These are phyloP conservation scores for Sisymbrium altissimum DNA, from an alignment of 345 rosid species.

Conservation along the genomic window DNA sequence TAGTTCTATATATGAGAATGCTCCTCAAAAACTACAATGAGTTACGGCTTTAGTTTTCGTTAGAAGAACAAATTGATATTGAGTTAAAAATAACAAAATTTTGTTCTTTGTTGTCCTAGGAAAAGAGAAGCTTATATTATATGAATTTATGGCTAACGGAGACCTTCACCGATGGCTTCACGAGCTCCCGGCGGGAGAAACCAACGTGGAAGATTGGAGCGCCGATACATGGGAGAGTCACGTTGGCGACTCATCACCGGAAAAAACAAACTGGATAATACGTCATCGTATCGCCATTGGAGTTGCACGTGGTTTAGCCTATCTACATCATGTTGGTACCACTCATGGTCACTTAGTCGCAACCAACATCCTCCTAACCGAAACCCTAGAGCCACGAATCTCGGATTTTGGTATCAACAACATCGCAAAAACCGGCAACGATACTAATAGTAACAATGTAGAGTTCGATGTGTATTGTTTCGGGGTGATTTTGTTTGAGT, in stretches of 20 bases:
- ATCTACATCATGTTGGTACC: constrained; percentile 85
- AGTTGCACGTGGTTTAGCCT: constrained; percentile 88
- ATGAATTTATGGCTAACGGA: constrained; percentile 86
- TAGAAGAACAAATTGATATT: not conserved
- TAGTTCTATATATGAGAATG: too few relatives aligned
- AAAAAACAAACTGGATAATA: constrained; percentile 62
- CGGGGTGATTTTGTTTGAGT: constrained; percentile 68
- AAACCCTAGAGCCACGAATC: constrained; percentile 70
- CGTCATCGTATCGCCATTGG: constrained; percentile 88
- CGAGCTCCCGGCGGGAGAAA: constrained; percentile 78
- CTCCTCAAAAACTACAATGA: not conserved
- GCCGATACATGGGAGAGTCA: constrained; percentile 86
- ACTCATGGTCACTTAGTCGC: constrained; percentile 78
- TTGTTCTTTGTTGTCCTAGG: constrained; percentile 34
- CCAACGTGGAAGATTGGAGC: constrained; percentile 95
- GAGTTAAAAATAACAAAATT: not conserved
- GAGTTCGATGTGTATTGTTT: constrained; percentile 67
- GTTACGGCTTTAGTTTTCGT: not conserved
- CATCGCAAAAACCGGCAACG: constrained; percentile 3
- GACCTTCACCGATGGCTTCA: constrained; percentile 89
- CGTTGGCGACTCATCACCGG: constrained; percentile 37
- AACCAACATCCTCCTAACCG: constrained; percentile 72
- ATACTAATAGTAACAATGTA: not conserved
- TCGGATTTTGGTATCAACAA: constrained; percentile 61
- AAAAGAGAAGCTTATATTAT: constrained; percentile 71